phyloP scores from a whole-genome alignment of 2,329 filamentous ascomycete species.

The Gliomastix tumulicola region DNA sequence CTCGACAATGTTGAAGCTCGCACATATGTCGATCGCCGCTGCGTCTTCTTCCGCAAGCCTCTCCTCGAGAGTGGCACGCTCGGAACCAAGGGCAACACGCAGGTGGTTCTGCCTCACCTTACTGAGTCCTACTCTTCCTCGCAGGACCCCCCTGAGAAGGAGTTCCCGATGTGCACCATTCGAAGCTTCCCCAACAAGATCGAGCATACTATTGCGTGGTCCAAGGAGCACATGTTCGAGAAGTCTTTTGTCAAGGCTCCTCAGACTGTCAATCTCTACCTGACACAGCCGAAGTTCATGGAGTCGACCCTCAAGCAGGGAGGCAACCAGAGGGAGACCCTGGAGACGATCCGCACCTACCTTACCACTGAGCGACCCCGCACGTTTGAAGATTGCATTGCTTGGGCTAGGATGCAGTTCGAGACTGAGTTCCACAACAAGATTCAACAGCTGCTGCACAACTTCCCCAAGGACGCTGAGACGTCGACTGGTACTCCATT shows the following conservation, averaged over 20 bases:
- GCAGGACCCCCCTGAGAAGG: constrained; percentile 95
- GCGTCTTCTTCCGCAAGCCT: constrained; percentile 97
- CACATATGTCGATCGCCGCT: constrained; percentile 92
- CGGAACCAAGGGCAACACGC: constrained; percentile 98
- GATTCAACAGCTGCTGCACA: constrained; percentile 90
- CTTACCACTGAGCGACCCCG: constrained; percentile 87
- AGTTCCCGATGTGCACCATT: constrained; percentile 97
- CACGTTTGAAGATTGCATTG: constrained; percentile 92
- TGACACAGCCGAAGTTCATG: constrained; percentile 86
- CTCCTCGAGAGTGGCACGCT: constrained; percentile 93
- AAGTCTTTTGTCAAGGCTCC: constrained; percentile 88
- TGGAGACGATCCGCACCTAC: constrained; percentile 86
- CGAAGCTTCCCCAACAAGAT: constrained; percentile 97
- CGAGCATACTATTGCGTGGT: constrained; percentile 98
- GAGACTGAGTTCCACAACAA: constrained; percentile 97
- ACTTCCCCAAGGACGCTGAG: constrained; percentile 90
- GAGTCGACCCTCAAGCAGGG: constrained; percentile 83
- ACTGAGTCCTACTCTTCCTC: constrained; percentile 96
- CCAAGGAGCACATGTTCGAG: constrained; percentile 86
- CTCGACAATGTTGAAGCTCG: constrained; percentile 96
- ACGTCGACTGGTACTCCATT: constrained; percentile 87
- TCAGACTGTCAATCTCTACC: constrained; percentile 89
- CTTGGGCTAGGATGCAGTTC: constrained; percentile 89
- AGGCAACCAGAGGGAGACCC: constrained; percentile 87
- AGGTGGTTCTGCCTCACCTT: constrained; percentile 83